Conservation (phyloP, 345 rosid species). For the Eucalyptus dawsonii region DNA sequence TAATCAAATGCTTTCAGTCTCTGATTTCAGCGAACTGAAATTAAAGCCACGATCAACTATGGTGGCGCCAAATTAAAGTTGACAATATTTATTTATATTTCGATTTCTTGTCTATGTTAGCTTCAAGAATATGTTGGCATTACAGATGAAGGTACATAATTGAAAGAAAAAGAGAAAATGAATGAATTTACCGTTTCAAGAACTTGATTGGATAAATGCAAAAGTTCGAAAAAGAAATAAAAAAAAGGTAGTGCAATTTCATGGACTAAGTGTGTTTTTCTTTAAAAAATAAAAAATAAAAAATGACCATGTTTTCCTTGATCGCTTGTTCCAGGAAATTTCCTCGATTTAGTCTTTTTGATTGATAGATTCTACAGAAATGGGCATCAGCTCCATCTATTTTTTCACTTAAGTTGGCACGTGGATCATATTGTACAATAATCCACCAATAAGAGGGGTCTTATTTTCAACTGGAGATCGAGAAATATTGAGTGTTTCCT, state of each 20-base stretch:
- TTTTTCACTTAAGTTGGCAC: not conserved
- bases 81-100: not conserved
- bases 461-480: not conserved
- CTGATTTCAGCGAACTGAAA: not conserved
- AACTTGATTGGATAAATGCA: not conserved
- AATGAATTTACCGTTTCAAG: not conserved
- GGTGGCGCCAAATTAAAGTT: not conserved
- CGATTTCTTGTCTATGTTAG: not conserved
- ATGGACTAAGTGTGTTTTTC: not conserved
- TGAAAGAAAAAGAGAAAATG: not conserved
- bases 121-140: not conserved
- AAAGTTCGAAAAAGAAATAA: fast-evolving
- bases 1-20: not conserved
- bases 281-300: not conserved
- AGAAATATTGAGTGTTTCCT: not conserved
- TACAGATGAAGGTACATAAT: not conserved
- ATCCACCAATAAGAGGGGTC: not conserved
- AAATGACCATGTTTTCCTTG: not conserved
- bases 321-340: not conserved
- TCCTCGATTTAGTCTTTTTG: not conserved
- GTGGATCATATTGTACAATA: not conserved
- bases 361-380: not conserved
- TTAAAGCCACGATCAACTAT: not conserved
- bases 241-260: not conserved
- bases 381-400: not conserved